A percentile compares a stretch with the other conserved stretches of the same genome.
These are phyloP conservation scores for Reutealis trisperma DNA, from an alignment of 345 rosid species.

Conservation along the genomic window DNA sequence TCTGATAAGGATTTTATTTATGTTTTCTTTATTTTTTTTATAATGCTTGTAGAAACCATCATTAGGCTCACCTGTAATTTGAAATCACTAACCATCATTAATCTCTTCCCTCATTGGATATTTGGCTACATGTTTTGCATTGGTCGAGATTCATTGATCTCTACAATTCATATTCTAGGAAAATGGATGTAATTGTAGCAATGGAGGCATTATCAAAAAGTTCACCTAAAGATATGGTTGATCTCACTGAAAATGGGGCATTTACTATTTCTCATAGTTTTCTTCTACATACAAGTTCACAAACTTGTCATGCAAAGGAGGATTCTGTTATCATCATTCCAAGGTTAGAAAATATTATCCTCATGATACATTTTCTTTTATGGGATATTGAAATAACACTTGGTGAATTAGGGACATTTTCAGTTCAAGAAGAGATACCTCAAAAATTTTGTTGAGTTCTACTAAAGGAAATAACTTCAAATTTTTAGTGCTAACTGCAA, in stretches of 20 bases:
- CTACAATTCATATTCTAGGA: too few species aligned
- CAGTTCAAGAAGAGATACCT: slow-evolving; percentile 27
- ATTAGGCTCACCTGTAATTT: not conserved
- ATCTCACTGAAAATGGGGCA: slow-evolving; percentile 19
- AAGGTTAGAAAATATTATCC: slow-evolving; percentile 58
- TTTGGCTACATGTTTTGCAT: too few species aligned
- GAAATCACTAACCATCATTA: slow-evolving; percentile 27
- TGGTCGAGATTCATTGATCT: too few species aligned
- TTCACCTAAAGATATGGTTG: slow-evolving; percentile 24
- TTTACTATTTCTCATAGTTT: slow-evolving; percentile 30
- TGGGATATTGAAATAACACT: slow-evolving; percentile 33
- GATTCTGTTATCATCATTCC: slow-evolving; percentile 28
- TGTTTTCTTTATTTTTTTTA: slow-evolving; percentile 30
- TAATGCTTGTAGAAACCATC: slow-evolving; percentile 28
- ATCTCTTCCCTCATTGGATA: slow-evolving; percentile 40
- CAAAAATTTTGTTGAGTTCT: slow-evolving; percentile 28
- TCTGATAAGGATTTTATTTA: slow-evolving; percentile 22
- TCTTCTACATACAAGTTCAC: slow-evolving; percentile 25
- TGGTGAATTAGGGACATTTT: slow-evolving; percentile 35
- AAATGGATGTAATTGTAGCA: slow-evolving; percentile 32
- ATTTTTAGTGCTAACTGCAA: slow-evolving; percentile 44
- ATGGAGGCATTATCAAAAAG: slow-evolving; percentile 26
- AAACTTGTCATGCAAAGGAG: slow-evolving; percentile 29
- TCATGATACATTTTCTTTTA: slow-evolving; percentile 50
- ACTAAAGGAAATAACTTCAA: slow-evolving; percentile 45